Evolutionary conservation across 1,284 basidiomycete species (phyloP), one percentile per base, ranked within the genome.

Genomic region (Polyporus tsugae): DNA sequence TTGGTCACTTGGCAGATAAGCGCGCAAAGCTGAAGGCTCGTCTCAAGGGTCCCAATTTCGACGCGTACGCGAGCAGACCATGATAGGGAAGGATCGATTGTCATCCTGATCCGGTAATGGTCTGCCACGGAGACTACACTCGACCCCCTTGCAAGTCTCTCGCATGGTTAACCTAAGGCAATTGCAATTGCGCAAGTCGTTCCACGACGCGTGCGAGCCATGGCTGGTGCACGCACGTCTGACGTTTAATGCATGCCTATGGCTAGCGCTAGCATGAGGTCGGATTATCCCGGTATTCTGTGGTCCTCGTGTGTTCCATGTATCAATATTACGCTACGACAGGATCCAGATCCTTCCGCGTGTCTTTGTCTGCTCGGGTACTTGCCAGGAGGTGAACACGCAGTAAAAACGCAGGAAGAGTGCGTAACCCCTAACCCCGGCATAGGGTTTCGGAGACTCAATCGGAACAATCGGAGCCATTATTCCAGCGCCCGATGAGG

Each of bases 371-470:
- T 10, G 15, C 49, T 55, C 29, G 17, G 25, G 15, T 35, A 4
- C 6, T 10, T 55, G 29, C 15, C 15, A 35, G 29, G 53, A 33
- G 29, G 53, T 4, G 35, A 35, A 19, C 33, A 55, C 29, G 53
- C 29, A 4, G 25, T 7, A 0, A 53, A 52, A 22, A 52, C 22
- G 49, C 49, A 11, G 22, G 7, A 25, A 9, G 17, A 11, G 44
- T 46, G 22, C 9, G 22, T 25, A 49, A 58, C 46, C 44, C 62
- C 62, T 64, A 67, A 67, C 66, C 62, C 58, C 15, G 66, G 42
- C 19, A 55, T 59, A 42, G 68, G 68, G 66, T 67, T 60, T 55
- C 53, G 53, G 29, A 35, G 53, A 25, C 29, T 22, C 17, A 25
- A 19, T 15, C 3, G 19, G 11, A 13, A 36, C n/a, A 5, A 29